Base-by-base conservation (phyloP, 1,284 basidiomycete species). In the Boletus sp. region DNA sequence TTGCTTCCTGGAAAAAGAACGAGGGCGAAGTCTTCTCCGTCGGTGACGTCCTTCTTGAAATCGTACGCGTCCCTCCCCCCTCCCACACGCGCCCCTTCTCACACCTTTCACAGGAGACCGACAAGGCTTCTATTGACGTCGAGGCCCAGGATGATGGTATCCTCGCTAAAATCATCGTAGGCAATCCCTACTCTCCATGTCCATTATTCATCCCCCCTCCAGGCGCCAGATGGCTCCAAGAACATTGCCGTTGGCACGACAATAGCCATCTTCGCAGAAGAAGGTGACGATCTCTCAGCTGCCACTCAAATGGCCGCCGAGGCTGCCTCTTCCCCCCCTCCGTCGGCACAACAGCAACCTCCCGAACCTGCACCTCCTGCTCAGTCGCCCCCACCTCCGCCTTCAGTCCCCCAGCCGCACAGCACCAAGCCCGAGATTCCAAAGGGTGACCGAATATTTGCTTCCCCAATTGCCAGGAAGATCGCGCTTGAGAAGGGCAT, bases 51-150 rank as follows among this genome's bases (percentile, higher is more conserved):
- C 73, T 95, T 42, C 81, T 95, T 43, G 92, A 95, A 70, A 93
- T 99, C 65, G 93, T 94, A 56, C 65, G 86, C 71, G 17, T 48
- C 17, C 30, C 27, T 44, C 41, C 19, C 33, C 23, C 41, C 8
- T 34, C 13, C 16, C 23, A 3, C 27, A 23, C 32, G 33, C 29
- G 36, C 32, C 44, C 53, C 37, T 52, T 29, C 44, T 40, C 48
- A 50, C 35, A 38, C 30, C 51, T 37, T 49, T 50, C 61, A 16
- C 57, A 94, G 92, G 94, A 98, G 84, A 98, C 95, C 43, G 94
- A 98, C 83, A 98, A 98, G 80, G 95, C 95, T 14, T 95, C 93
- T 35, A 99, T 99, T 72, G 95, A 99, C 71, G 95, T 99, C 22
- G 95, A 99, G 72, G 93, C 95, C 13, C 93, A 94, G 72, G 95